Conservation (phyloP, 768 basidiomycete species). For the Russula compacta region DNA sequence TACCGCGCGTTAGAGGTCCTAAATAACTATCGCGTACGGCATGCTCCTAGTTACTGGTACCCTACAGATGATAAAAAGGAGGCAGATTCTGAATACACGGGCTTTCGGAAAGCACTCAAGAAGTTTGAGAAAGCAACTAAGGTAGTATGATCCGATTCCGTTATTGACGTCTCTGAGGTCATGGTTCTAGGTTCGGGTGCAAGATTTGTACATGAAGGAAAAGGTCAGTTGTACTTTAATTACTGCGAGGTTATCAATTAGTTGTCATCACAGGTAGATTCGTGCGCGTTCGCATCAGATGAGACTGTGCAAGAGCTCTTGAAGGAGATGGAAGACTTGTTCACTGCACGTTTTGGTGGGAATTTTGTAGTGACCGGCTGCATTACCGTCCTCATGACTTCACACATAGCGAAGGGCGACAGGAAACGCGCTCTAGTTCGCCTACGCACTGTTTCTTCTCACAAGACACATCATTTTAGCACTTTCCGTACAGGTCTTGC, state of each 20-base stretch:
- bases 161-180: not conserved
- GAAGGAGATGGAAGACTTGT: slow-evolving; percentile 67
- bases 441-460: slow-evolving; percentile 44
- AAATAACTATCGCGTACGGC: slow-evolving; percentile 74
- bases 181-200: slow-evolving; percentile 46
- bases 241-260: not conserved
- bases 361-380: not conserved
- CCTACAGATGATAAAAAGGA: slow-evolving; percentile 2
- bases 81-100: slow-evolving; percentile 74
- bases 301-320: slow-evolving; percentile 55
- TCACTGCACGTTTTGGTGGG: slow-evolving; percentile 69
- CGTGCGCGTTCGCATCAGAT: slow-evolving; percentile 57
- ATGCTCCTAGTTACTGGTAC: slow-evolving; percentile 8
- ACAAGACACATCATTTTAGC: slow-evolving; percentile 58
- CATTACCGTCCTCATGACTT: not conserved
- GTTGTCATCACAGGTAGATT: slow-evolving; percentile 44
- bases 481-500: slow-evolving; percentile 66
- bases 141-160: slow-evolving; percentile 21
- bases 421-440: slow-evolving; percentile 63
- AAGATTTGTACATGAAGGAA: slow-evolving; percentile 73
- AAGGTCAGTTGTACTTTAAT: slow-evolving; percentile 36
- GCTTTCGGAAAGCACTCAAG: slow-evolving; percentile 79
- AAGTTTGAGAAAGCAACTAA: slow-evolving; percentile 78
- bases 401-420: slow-evolving; percentile 49
- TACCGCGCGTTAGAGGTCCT: slow-evolving; percentile 78